Evolutionary conservation across 2,329 filamentous ascomycete genomes (phyloP).

Genomic region (Neurospora sp.): DNA sequence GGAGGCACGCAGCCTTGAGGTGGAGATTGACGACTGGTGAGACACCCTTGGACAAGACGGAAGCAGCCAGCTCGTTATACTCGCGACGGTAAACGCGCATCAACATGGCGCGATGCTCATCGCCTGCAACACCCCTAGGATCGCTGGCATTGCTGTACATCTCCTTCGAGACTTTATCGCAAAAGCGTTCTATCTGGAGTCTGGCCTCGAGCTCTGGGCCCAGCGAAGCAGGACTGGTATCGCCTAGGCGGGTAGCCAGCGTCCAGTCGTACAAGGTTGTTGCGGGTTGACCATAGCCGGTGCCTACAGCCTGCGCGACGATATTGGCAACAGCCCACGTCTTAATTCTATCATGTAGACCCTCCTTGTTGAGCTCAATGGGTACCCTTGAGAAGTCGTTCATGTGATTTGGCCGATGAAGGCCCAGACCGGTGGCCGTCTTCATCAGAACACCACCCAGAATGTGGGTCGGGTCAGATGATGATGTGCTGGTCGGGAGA

Average conservation of each 20-base stretch:
- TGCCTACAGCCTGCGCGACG: constrained; percentile 72
- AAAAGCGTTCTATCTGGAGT: constrained; percentile 64
- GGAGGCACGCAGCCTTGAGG: constrained; percentile 62
- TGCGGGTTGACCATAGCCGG: constrained; percentile 72
- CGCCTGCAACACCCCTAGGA: constrained; percentile 57
- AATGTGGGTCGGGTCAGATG: constrained; percentile 73
- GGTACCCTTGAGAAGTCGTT: constrained; percentile 74
- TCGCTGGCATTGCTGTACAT: constrained; percentile 72
- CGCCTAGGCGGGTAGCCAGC: constrained; percentile 49
- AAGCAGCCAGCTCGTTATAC: constrained; percentile 52
- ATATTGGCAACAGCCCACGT: constrained; percentile 85
- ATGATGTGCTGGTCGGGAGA: constrained; percentile 70
- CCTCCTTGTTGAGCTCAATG: constrained; percentile 66
- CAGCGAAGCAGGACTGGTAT: constrained; percentile 49
- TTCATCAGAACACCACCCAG: constrained; percentile 81
- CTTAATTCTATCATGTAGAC: constrained; percentile 66
- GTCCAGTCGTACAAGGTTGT: constrained; percentile 72
- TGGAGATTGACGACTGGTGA: constrained; percentile 55
- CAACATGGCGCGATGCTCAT: constrained; percentile 56
- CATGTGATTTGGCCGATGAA: constrained; percentile 72
- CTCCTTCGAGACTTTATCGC: constrained; percentile 68
- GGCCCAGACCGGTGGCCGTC: constrained; percentile 71
- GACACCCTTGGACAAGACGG: constrained; percentile 48
- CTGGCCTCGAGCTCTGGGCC: constrained; percentile 55
- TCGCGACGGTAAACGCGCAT: constrained; percentile 58